Evolutionary conservation across 1,284 basidiomycete species (phyloP), one percentile per base, ranked within the genome.

Genomic region (Mrakiaceae sp.): DNA sequence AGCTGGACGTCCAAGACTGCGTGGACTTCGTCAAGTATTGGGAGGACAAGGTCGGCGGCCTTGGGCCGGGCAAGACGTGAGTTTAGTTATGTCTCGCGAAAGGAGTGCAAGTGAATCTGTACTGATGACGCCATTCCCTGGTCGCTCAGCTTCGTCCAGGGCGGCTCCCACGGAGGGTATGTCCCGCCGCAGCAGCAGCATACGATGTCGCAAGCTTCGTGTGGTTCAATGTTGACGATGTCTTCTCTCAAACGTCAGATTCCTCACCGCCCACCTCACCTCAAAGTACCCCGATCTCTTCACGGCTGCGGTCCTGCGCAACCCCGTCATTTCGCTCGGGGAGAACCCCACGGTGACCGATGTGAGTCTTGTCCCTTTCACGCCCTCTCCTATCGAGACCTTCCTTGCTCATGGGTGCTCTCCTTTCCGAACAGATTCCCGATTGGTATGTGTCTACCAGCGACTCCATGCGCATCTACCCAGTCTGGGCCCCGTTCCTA

Each of bases 151-250:
- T 78, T 86, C 56, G 70, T 87, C 3, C 76, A 74, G 47, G 87
- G 87, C 2, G 87, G 87, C 50, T 86, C 84, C 64, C 87, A 89
- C 69, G 87, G 87, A 0, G 87, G 87, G 1, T 88, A 47, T 16
- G 62, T 51, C 76, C 87, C 14, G 71, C 79, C 8, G 81, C 79
- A 0, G 85, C 87, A 51, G 46, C 60, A 49, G 49, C 39, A 27
- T 27, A 27, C 27, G 27, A 27, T 27, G 27, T 27, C 27, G 27
- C 27, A 27, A 27, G 27, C 27, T 2, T 27, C 27, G 27, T 27
- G 27, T 27, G 27, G 27, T 27, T 27, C 27, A 27, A 55, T 39
- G 3, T 57, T 43, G 52, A 27, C 7, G 40, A 64, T 86, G 84
- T 88, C n/a, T 80, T 87, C 54, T 82, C 82, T 27, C 27, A 27